Base-by-base conservation (phyloP, 176 grass and related monocot genomes). In the Phoenix dactylifera region DNA sequence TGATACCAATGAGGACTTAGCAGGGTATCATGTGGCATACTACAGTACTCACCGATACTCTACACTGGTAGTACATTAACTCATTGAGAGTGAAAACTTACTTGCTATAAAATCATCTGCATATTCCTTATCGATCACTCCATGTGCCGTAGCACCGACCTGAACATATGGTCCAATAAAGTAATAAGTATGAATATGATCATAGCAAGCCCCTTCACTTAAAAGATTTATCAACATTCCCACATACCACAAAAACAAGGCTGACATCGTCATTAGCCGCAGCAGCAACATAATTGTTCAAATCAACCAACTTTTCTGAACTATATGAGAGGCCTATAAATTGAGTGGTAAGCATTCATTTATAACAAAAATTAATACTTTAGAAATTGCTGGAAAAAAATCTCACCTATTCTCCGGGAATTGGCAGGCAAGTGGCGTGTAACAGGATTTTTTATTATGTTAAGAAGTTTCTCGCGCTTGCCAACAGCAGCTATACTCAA, bases 121-220 rank as follows among this genome's bases (percentile, higher is more conserved):
- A 44, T 83, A 77, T 70, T 91, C 87, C 24, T 79, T 97, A 30
- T 87, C 81, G 32, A 97, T 85, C 81, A 82, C 81, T 69, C 92
- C 92, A 62, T 91, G 92, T 26, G 92, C 87, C 92, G 91, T 97
- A 17, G 92, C 92, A 50, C 92, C 92, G 60, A 97, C 92, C 92
- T 97, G 65, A 67, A 78, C 62, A 22, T 66, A 79, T 54, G 15
- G 49, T 49, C 23, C 67, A 54, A 63, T 26, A 65, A 3, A 24
- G 76, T 24, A 19, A 52, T 44, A 57, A 57, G 58, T 74, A 7
- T 30, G 16, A 58, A 63, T 51, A 54, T 52, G 15, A 58, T 26
- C 29, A 30, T 52, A 15, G 24, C 5, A 67, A 39, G 24, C 23
- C 57, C 26, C 61, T 28, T 56, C 44, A 29, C 50, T 50, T 20